Evolutionary conservation across 352 stramenopile genomes (phyloP).

Genomic region (Thalassiosira hispida): DNA sequence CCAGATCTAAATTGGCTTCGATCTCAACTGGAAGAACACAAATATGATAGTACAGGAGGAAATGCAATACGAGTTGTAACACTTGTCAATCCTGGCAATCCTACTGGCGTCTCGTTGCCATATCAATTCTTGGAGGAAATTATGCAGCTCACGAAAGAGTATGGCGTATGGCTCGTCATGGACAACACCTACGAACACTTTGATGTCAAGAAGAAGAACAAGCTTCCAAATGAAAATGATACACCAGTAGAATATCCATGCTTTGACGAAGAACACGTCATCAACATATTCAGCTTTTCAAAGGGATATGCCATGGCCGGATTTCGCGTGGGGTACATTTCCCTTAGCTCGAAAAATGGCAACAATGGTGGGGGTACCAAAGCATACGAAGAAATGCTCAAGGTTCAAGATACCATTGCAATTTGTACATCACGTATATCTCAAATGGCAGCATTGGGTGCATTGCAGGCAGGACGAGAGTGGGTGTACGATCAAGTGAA

Average conservation of each 20-base stretch:
- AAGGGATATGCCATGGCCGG: constrained; percentile 86
- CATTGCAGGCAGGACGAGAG: constrained; percentile 62
- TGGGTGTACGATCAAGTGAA: constrained; percentile 70
- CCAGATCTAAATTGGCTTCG: constrained; percentile 79
- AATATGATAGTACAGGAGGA: constrained; percentile 16
- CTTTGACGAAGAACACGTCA: constrained; percentile 77
- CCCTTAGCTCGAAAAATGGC: constrained; percentile 47
- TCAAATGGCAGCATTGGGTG: constrained; percentile 84
- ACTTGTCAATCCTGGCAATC: constrained; percentile 87
- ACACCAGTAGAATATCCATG: constrained; percentile 44
- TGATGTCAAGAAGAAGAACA: constrained; percentile 58
- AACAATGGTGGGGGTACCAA: constrained; percentile 28
- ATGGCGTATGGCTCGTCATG: constrained; percentile 83
- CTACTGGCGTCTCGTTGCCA: constrained; percentile 80
- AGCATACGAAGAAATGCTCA: constrained; percentile 68
- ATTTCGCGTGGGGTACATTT: constrained; percentile 77
- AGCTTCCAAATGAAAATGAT: constrained; percentile 10
- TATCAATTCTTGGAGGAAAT: constrained; percentile 70
- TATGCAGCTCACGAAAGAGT: constrained; percentile 73
- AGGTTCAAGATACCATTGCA: constrained; percentile 87
- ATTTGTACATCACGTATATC: constrained; percentile 85
- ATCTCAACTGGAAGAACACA: constrained; percentile 56
- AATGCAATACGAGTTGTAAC: constrained; percentile 80
- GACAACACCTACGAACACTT: constrained; percentile 90
- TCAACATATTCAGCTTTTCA: constrained; percentile 87